Percentiles rank a stretch among this genome's conserved stretches.
Conservation (phyloP, 192 early-diverging fungal genomes). For the Entomortierella parvispora region DNA sequence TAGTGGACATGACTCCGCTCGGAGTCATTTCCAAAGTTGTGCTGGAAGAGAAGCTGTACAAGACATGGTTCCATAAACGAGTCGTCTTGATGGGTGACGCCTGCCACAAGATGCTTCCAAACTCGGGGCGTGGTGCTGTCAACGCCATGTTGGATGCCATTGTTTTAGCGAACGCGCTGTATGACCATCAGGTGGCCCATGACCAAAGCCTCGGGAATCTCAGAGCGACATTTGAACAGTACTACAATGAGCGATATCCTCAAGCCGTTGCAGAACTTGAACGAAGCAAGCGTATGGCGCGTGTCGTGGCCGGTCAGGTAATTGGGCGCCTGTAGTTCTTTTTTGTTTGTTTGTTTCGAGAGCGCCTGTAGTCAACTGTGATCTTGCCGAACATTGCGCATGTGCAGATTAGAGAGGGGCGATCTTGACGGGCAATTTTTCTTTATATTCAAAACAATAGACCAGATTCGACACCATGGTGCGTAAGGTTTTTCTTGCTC, state of each 20-base stretch:
- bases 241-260: conserved; percentile 4
- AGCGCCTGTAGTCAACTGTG: too few species aligned
- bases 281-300: conserved; percentile 8
- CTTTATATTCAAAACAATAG: not conserved
- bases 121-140: conserved; percentile 8
- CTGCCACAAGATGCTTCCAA: conserved; percentile 10
- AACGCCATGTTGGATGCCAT: conserved; percentile 16
- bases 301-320: conserved; percentile 14
- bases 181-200: not conserved
- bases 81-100: conserved; percentile 12
- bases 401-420: too few species aligned
- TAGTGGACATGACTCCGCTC: not conserved
- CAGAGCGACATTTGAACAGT: not conserved
- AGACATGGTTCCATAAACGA: conserved; percentile 5
- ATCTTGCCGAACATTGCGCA: too few species aligned
- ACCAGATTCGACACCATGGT: conserved; percentile 4
- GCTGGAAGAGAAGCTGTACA: conserved; percentile 9
- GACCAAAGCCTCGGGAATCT: not conserved
- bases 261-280: conserved; percentile 5
- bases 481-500: conserved; percentile 1
- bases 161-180: conserved; percentile 1
- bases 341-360: too few species aligned
- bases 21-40: conserved; percentile 6
- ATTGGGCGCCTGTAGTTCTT: not conserved
- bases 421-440: too few species aligned